Evolutionary conservation across 495 filamentous ascomycete species (phyloP), one percentile per base, ranked within the genome.

Genomic region (Neurospora intermedia): DNA sequence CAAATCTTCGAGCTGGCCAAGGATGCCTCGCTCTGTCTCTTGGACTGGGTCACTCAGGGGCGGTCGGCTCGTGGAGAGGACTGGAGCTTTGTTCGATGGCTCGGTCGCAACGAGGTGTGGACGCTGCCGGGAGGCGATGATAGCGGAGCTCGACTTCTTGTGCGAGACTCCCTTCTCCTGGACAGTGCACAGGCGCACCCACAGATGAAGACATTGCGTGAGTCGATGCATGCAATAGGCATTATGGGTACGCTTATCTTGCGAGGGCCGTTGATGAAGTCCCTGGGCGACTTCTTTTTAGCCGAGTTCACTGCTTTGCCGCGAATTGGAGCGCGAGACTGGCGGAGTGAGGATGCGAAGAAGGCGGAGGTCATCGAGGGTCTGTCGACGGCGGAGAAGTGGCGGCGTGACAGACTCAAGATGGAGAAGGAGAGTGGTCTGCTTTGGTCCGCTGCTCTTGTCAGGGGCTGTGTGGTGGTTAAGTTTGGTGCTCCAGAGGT

Each of bases 31-130:
- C 82, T 98, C 20, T 94, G 94, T 77, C 84, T 97, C 3, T 83
- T 97, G 48, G 96, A 99, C 79, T 99, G 96, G 96, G 93, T 97
- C 8, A 92, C 89, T 27, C 90, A 94, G 75, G 94, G 96, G 6
- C 87, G 96, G n/a, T 87, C 84, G 11, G 94, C 96, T 6, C 86
- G 92, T 39, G 94, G 93, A n/a, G 96, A 99, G 84, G 86, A 91
- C 72, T 99, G 96, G 96, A 90, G 90, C 76, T 89, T 96, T 71
- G 81, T 83, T 20, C 82, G 85, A 43, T 98, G 96, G 89, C 85
- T 84, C 72, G 92, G 92, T 7, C 85, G 91, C 76, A 98, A 97
- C 78, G 96, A 99, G 80, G 86, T 98, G 9, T 97, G 92, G 91
- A 80, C 84, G 59, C 43, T 71, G 11, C 74, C 72, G 1, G 76